Base-by-base conservation (phyloP, 2,329 filamentous ascomycete genomes). In the Aspergillus candidus region DNA sequence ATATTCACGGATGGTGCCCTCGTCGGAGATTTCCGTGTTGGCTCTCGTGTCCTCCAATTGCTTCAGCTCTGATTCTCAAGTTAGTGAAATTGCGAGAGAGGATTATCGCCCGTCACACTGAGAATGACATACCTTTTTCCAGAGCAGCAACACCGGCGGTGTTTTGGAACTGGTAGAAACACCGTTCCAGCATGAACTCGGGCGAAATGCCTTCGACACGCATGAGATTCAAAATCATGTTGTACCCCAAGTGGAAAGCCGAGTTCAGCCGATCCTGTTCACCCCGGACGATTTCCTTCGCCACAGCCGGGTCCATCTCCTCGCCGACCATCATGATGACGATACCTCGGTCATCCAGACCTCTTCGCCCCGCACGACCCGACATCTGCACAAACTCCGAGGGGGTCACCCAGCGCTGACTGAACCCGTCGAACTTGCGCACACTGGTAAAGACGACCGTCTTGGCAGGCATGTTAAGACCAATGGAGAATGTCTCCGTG, bases 241-340 rank as follows among this genome's bases (percentile, higher is more conserved):
- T 98, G 75, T 98, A 98, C 29, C 93, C 90, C 12, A 98, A 78
- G 64, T 98, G 88, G 70, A 98, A 98, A 1, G 93, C 93, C 3
- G 93, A 97, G 69, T 97, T 97, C 27, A 98, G 82, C 55, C 90
- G 89, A 67, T 98, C 94, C 66, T 98, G 93, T 61, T 96, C 86
- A 54, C 93, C 93, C 41, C 93, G 88, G 11, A 98, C 93, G 56
- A 98, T 96, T 52, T 87, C 84, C 69, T 94, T 94, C 34, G 93
- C 91, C n/a, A 85, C 83, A 2, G 88, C 82, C 1, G 93, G 93
- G 60, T 98, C 93, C 73, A 98, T 91, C 71, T 93, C 88, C 66
- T 94, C 87, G 61, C 94, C 86, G 50, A 98, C 86, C 91, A 98
- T 97, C 88, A 98, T 97, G 65, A 98, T 97, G 55, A 98, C 93